Conservation (phyloP, 805 yeast genomes). For the Jamesozyma rosinii region DNA sequence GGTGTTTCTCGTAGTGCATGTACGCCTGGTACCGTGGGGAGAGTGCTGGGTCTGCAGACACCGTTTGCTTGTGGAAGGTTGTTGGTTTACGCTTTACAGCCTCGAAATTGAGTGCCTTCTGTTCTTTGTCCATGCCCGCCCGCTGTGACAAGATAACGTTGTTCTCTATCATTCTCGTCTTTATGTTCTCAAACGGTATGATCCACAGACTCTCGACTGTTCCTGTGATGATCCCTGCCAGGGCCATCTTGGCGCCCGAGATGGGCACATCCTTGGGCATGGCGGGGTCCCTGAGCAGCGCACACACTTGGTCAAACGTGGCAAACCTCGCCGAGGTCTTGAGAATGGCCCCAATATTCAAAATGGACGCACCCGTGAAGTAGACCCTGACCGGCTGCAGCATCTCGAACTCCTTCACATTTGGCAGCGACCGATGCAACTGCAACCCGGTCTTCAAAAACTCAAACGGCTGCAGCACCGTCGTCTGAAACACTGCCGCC, state of each 20-base stretch:
- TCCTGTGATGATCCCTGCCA: slow-evolving; percentile 82
- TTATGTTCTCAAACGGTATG: slow-evolving; percentile 85
- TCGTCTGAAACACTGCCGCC: slow-evolving; percentile 55
- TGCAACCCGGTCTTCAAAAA: slow-evolving; percentile 58
- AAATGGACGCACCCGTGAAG: slow-evolving; percentile 60
- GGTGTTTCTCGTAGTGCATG: slow-evolving; percentile 39
- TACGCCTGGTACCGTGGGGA: slow-evolving; percentile 28
- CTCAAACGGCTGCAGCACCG: slow-evolving; percentile 64
- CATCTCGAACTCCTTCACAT: slow-evolving; percentile 3
- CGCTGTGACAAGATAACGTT: slow-evolving; percentile 29
- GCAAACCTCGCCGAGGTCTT: slow-evolving; percentile 69
- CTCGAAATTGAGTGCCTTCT: slow-evolving; percentile 15
- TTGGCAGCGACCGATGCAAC: slow-evolving; percentile 36
- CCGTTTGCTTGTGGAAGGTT: slow-evolving; percentile 26
- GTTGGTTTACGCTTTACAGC: slow-evolving; percentile 7
- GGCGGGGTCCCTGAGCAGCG: slow-evolving; percentile 39
- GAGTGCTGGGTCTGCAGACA: slow-evolving; percentile 14
- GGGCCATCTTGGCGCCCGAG: slow-evolving; percentile 69
- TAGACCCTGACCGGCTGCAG: slow-evolving; percentile 25
- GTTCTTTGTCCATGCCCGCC: neutral
- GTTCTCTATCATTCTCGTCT: slow-evolving; percentile 72
- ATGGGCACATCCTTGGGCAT: slow-evolving; percentile 50
- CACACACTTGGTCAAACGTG: slow-evolving; percentile 65
- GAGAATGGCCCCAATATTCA: slow-evolving; percentile 62
- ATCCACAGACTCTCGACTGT: slow-evolving; percentile 71